Evolutionary conservation across 805 yeast genomes (phyloP).

Genomic region (Sugiyamaella qingdaonensis): DNA sequence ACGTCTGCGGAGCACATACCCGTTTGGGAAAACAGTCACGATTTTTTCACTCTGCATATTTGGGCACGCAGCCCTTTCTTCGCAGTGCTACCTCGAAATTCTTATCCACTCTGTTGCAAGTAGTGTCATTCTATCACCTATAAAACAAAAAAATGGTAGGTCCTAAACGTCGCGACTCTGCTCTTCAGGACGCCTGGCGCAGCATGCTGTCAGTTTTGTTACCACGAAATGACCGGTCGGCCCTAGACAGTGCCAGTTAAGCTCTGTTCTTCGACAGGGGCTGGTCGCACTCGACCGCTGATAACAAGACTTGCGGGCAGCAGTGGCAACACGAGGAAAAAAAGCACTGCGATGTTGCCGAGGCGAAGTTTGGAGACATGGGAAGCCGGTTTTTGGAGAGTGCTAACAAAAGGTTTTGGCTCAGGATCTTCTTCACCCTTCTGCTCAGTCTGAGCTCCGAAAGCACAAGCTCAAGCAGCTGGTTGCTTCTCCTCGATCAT

Average conservation of each 20-base stretch:
- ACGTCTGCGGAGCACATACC: neutral
- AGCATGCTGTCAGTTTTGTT: too few species aligned
- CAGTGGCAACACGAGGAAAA: too few species aligned
- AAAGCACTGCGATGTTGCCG: too few species aligned
- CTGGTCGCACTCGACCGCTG: too few species aligned
- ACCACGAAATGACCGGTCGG: too few species aligned
- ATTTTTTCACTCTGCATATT: neutral
- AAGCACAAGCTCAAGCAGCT: conserved; percentile 96
- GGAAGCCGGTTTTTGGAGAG: neutral
- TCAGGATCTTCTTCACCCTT: conserved; percentile 98
- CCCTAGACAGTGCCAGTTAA: too few species aligned
- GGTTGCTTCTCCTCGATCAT: conserved; percentile 97
- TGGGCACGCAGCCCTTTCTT: neutral
- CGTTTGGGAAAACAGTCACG: neutral
- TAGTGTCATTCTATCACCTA: neutral
- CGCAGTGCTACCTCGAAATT: neutral
- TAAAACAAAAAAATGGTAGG: neutral
- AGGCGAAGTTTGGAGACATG: too few species aligned
- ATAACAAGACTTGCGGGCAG: too few species aligned
- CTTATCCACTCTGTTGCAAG: neutral
- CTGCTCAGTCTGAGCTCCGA: conserved; percentile 93
- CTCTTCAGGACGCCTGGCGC: too few species aligned
- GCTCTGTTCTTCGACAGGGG: too few species aligned
- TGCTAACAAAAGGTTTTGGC: conserved; percentile 69
- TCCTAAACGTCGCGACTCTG: neutral